Evolutionary conservation across 2,329 filamentous ascomycete species (phyloP), one percentile per base, ranked within the genome.

Genomic region (Myriosclerotinia curreyana): DNA sequence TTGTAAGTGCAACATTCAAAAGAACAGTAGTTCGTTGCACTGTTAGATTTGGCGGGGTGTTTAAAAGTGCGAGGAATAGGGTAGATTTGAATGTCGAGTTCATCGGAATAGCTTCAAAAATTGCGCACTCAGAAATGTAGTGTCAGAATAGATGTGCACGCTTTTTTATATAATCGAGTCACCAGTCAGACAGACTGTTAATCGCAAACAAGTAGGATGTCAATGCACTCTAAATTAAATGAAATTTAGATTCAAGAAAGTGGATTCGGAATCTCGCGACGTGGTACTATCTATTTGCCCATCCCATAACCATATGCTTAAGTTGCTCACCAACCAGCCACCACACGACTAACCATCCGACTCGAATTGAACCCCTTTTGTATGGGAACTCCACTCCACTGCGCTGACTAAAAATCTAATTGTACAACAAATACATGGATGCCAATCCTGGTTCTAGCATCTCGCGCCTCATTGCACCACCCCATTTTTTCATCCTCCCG

Each of bases 211-310:
- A 20, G 20, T 9, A 46, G 20, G 20, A 6, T n/a, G 20, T 5
- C 42, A n/a, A 46, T 17, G n/a, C 2, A 46, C 20, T 20, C 6
- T n/a, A 46, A 5, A 20, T 46, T 1, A 22, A 48, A 48, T 48
- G n/a, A 48, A 22, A 48, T 48, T 22, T 48, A 48, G 44, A 48
- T 48, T 22, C 44, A 22, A 11, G 22, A 48, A 25, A 22, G 20
- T 48, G 44, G n/a, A 48, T 48, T 48, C 44, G 12, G 44, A 48
- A 48, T 48, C n/a, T 48, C 44, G 22, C n/a, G 14, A 48, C 44
- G 22, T 48, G 44, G 44, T 12, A 48, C 44, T 42, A 40, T 64
- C 60, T 66, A 68, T 65, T 67, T 61, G 54, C 67, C 67, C 68
- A 69, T 60, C 67, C 67, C 68, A 69, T 66, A 55, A 42, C 51